Conservation (phyloP, 2,329 filamentous ascomycete genomes). For the Myriosclerotinia curreyana region DNA sequence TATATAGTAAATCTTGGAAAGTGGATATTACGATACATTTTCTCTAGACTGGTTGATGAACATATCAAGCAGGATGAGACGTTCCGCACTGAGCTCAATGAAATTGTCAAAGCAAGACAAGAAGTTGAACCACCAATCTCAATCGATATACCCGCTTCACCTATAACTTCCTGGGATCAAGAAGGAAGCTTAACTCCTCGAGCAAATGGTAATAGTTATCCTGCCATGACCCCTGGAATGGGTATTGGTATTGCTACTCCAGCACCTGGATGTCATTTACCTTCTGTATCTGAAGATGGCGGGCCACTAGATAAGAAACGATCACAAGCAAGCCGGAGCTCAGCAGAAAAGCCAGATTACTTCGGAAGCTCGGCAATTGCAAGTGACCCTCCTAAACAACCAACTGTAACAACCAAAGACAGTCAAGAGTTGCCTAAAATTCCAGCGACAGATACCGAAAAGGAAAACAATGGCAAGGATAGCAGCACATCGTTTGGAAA, state of each 20-base stretch:
- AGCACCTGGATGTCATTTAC: constrained; percentile 42
- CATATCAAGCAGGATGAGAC: constrained; percentile 78
- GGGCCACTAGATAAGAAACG: constrained; percentile 53
- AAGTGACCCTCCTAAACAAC: constrained; percentile 46
- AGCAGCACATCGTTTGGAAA: constrained; percentile 69
- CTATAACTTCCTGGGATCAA: constrained; percentile 39
- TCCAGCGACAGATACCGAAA: constrained; percentile 45
- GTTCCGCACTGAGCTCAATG: constrained; percentile 67
- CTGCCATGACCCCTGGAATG: constrained; percentile 68
- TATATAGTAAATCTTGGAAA: constrained; percentile 86
- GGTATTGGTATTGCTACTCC: constrained; percentile 77
- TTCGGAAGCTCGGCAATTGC: constrained; percentile 62
- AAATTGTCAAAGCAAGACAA: constrained; percentile 55
- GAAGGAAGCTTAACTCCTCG: constrained; percentile 56
- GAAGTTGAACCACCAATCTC: constrained; percentile 55
- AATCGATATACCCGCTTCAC: constrained; percentile 54
- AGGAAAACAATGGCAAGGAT: constrained; percentile 59
- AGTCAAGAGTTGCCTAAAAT: constrained; percentile 48
- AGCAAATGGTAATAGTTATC: constrained; percentile 53
- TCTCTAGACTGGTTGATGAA: constrained; percentile 84
- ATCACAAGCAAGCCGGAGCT: constrained; percentile 58
- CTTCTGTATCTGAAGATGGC: constrained; percentile 49
- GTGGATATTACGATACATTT: constrained; percentile 92
- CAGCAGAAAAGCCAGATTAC: constrained; percentile 67
- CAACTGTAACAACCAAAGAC: constrained; percentile 45